These are phyloP conservation scores for Medicago ruthenica DNA, from an alignment of 306 rosid species.

Conservation along the genomic window DNA sequence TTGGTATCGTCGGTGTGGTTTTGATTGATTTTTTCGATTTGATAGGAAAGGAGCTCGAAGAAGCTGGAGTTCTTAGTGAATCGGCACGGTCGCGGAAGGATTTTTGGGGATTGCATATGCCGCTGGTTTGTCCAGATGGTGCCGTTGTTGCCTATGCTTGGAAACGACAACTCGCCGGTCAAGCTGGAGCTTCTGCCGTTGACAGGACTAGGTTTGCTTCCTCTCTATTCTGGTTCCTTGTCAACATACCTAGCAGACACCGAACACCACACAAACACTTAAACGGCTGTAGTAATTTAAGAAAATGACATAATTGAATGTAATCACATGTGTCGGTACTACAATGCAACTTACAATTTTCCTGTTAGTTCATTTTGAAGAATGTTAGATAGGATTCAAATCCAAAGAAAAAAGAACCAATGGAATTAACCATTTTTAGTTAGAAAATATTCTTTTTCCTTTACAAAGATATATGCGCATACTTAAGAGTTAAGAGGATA, in stretches of 20 bases:
- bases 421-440: neutral
- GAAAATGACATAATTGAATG: too few species aligned
- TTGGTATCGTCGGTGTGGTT: slow-evolving; percentile 1
- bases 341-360: too few species aligned
- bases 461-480: neutral
- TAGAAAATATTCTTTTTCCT: neutral
- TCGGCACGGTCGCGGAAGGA: slow-evolving; percentile 79
- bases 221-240: slow-evolving; percentile 12
- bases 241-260: too few species aligned
- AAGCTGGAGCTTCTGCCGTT: slow-evolving; percentile 94
- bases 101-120: slow-evolving; percentile 97
- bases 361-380: neutral
- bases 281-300: too few species aligned
- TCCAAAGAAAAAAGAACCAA: neutral
- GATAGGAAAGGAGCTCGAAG: slow-evolving; percentile 85
- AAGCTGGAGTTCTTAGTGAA: slow-evolving; percentile 82
- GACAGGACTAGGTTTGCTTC: slow-evolving; percentile 76
- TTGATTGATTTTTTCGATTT: slow-evolving; percentile 10
- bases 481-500: neutral
- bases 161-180: slow-evolving; percentile 94
- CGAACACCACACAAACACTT: neutral
- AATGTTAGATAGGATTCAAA: neutral
- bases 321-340: too few species aligned
- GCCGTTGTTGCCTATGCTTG: slow-evolving; percentile 97
- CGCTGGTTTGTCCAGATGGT: slow-evolving; percentile 91